phyloP scores from a whole-genome alignment of 78 protist genomes.

The Dictyostelium purpureum region DNA sequence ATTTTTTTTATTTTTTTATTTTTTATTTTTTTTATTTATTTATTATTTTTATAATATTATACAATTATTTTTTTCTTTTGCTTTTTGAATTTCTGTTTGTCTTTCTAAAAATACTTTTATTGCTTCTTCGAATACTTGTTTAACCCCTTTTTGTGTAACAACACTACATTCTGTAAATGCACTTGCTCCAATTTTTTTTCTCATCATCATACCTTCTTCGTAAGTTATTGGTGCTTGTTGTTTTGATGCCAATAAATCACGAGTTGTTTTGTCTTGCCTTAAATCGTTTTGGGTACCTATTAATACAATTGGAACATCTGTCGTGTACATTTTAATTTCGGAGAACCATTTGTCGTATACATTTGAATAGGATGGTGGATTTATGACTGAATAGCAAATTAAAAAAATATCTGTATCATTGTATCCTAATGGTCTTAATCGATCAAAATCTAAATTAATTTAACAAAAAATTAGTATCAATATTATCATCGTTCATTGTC shows the following conservation, averaged over 20 bases:
- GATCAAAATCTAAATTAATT: conserved; percentile 83
- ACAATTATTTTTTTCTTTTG: conserved; percentile 22
- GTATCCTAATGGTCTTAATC: conserved; percentile 90
- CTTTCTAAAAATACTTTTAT: conserved; percentile 31
- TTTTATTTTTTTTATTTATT: neutral
- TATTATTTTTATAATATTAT: conserved; percentile 14
- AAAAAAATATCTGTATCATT: conserved; percentile 86
- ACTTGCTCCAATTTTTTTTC: conserved; percentile 65
- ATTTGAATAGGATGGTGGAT: conserved; percentile 87
- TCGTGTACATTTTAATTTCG: conserved; percentile 91
- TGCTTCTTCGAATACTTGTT: conserved; percentile 73
- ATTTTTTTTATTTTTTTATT: neutral
- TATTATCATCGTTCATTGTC: neutral
- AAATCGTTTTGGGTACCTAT: conserved; percentile 92
- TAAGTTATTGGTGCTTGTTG: conserved; percentile 60
- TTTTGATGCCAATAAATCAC: neutral
- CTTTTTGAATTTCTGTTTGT: neutral
- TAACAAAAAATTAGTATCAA: neutral
- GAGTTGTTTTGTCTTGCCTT: conserved; percentile 24
- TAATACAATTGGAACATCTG: conserved; percentile 87
- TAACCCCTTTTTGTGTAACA: conserved; percentile 39
- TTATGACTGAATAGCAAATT: conserved; percentile 82
- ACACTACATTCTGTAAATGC: conserved; percentile 67
- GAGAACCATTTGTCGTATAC: conserved; percentile 87
- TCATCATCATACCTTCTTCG: conserved; percentile 76